phyloP scores from a whole-genome alignment of 2,329 filamentous ascomycete genomes.

The Huntiella bhutanensis region DNA sequence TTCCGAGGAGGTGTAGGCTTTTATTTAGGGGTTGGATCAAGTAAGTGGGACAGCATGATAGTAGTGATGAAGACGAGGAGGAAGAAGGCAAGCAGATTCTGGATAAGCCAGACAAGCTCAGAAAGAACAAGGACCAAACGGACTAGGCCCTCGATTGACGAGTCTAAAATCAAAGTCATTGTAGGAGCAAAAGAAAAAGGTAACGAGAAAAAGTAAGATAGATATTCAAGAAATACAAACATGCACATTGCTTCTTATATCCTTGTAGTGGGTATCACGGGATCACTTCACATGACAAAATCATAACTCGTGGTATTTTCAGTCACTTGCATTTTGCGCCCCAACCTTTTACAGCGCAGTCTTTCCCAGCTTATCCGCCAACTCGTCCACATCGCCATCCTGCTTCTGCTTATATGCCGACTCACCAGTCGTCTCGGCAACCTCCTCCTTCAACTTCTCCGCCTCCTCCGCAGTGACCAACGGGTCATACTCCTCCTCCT shows the following conservation, averaged over 20 bases:
- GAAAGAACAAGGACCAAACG: neutral
- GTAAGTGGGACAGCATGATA: too few species aligned
- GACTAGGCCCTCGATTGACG: neutral
- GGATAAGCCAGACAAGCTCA: neutral
- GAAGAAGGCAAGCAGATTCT: too few species aligned
- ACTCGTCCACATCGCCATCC: constrained; percentile 61
- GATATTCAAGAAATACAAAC: too few species aligned
- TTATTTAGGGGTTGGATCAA: too few species aligned
- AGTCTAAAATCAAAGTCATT: too few species aligned
- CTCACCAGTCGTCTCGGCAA: constrained; percentile 53
- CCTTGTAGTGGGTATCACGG: neutral
- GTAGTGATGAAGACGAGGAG: too few species aligned
- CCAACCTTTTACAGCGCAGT: constrained; percentile 31
- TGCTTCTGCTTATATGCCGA: constrained; percentile 53
- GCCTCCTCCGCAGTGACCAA: constrained; percentile 42
- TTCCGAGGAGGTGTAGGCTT: constrained; percentile 13
- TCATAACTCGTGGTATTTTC: constrained; percentile 9
- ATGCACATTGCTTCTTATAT: too few species aligned
- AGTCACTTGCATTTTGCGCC: neutral
- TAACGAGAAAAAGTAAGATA: too few species aligned
- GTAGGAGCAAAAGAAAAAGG: too few species aligned
- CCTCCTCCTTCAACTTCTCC: constrained; percentile 46
- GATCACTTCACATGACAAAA: neutral
- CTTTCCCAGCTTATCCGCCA: constrained; percentile 60
- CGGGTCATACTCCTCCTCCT: constrained; percentile 41